phyloP scores from a whole-genome alignment of 306 rosid species.

The Cercis canadensis region DNA sequence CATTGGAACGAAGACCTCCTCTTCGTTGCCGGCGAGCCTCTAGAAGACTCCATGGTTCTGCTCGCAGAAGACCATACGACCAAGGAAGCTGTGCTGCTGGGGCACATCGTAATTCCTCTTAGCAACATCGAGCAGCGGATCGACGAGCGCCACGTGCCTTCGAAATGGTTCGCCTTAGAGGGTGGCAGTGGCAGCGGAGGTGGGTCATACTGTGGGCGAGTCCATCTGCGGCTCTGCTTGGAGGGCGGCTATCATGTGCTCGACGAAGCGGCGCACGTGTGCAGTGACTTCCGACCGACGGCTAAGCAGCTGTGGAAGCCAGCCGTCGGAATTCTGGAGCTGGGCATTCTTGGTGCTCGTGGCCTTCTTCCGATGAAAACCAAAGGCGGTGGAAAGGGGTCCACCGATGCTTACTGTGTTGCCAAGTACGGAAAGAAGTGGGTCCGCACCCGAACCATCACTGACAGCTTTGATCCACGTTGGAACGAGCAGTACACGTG shows the following conservation, averaged over 20 bases:
- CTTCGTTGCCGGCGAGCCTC: constrained; percentile 90
- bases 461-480: constrained; percentile 77
- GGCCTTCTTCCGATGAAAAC: constrained; percentile 80
- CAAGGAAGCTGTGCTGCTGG: constrained; percentile 62
- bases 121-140: constrained; percentile 74
- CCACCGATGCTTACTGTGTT: constrained; percentile 82
- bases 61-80: constrained; percentile 78
- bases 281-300: constrained; percentile 93
- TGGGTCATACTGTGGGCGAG: constrained; percentile 73
- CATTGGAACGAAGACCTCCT: constrained; percentile 90
- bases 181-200: constrained; percentile 10
- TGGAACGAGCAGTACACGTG: constrained; percentile 98
- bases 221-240: constrained; percentile 76
- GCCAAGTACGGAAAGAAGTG: constrained; percentile 91
- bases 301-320: constrained; percentile 95
- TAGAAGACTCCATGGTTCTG: constrained; percentile 75
- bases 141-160: constrained; percentile 86
- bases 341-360: constrained; percentile 91
- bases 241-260: constrained; percentile 99
- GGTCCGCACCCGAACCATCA: constrained; percentile 83
- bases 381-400: constrained; percentile 63
- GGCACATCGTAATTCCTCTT: constrained; percentile 69
- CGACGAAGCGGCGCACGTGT: constrained; percentile 96
- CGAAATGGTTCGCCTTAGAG: constrained; percentile 75
- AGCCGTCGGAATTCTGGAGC: constrained; percentile 79